Percentiles rank a stretch among this genome's conserved stretches.
phyloP scores from a whole-genome alignment of 352 stramenopile genomes.

The Globisporangium okanoganense region DNA sequence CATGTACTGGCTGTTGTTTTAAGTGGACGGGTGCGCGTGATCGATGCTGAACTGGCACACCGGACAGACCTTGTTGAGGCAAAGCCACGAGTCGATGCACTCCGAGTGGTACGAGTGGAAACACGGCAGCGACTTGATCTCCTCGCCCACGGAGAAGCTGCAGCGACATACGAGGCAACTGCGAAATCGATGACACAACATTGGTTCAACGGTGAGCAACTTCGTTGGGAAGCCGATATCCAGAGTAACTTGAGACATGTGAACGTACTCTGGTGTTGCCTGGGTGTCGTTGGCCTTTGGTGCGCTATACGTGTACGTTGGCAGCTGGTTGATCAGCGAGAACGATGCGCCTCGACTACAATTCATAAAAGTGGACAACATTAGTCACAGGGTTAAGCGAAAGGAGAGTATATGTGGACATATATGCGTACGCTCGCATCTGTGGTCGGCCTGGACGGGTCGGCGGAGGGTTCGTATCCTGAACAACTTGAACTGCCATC shows the following conservation, averaged over 20 bases:
- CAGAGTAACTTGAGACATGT: not conserved
- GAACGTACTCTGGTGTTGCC: slow-evolving; percentile 54
- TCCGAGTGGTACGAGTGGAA: slow-evolving; percentile 93
- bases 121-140: slow-evolving; percentile 92
- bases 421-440: slow-evolving; percentile 21
- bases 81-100: slow-evolving; percentile 92
- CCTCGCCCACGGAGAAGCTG: slow-evolving; percentile 85
- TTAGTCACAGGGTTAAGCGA: too few relatives aligned
- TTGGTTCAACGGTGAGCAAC: not conserved
- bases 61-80: slow-evolving; percentile 90
- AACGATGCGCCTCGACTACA: slow-evolving; percentile 55
- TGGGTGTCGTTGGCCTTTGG: slow-evolving; percentile 38
- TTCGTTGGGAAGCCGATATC: not conserved
- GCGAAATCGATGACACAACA: slow-evolving; percentile 1
- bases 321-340: slow-evolving; percentile 73
- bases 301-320: slow-evolving; percentile 69
- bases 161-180: slow-evolving; percentile 93
- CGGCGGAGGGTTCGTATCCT: slow-evolving; percentile 23
- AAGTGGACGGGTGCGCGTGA: slow-evolving; percentile 15
- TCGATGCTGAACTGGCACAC: slow-evolving; percentile 87
- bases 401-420: too few relatives aligned
- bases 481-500: slow-evolving; percentile 34
- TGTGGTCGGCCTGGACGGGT: slow-evolving; percentile 23
- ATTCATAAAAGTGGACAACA: too few relatives aligned
- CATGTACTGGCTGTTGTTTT: not conserved